Evolutionary conservation across 345 rosid genomes (phyloP).

Genomic region (Populus nigra): DNA sequence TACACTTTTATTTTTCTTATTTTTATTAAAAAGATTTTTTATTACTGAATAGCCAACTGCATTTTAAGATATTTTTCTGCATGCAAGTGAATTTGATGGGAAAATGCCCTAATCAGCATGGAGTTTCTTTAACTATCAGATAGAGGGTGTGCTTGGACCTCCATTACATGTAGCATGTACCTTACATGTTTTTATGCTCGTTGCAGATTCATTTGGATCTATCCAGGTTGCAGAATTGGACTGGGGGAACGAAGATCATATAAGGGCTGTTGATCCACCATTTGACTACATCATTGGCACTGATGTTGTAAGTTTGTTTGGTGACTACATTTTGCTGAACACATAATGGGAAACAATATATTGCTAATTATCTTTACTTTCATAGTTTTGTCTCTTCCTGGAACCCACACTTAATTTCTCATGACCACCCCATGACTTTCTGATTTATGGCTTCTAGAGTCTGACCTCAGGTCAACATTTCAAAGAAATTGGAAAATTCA

Average conservation of each 20-base stretch:
- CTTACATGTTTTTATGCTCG: slow-evolving; percentile 15
- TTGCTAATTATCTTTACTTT: neutral
- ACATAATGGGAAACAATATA: neutral
- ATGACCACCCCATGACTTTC: no score
- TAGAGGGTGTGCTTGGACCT: neutral
- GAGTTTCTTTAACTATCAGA: slow-evolving; percentile 1
- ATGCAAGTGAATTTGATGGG: neutral
- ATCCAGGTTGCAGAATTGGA: slow-evolving; percentile 74
- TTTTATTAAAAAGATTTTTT: neutral
- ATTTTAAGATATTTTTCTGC: neutral
- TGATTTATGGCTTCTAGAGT: no score
- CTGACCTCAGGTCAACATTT: no score
- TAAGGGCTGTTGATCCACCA: slow-evolving; percentile 68
- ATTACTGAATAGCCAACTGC: no score
- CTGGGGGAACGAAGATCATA: slow-evolving; percentile 85
- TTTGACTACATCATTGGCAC: slow-evolving; percentile 91
- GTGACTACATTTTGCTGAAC: neutral
- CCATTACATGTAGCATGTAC: neutral
- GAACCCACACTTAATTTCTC: neutral
- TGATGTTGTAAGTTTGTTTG: slow-evolving; percentile 69
- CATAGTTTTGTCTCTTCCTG: neutral
- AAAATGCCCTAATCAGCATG: neutral
- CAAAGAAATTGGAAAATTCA: no score
- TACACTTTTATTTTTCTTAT: neutral
- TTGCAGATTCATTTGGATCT: slow-evolving; percentile 81